Percentiles rank a stretch among this genome's conserved stretches.
Evolutionary conservation across 495 filamentous ascomycete species (phyloP).

Genomic region (Neurospora tetraspora): DNA sequence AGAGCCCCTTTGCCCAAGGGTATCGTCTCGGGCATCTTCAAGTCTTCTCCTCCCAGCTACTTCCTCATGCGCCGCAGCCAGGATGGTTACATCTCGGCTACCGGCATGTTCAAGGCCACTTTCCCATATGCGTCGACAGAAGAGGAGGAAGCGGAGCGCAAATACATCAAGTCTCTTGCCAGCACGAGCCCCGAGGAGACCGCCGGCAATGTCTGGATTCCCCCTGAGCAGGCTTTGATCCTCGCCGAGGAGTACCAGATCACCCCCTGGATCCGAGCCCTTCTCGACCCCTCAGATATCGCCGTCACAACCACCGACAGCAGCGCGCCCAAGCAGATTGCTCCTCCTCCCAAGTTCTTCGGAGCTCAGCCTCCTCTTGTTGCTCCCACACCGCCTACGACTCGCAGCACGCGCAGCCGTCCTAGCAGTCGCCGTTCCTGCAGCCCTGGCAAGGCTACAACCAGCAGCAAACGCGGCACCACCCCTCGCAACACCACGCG

Average conservation of each 20-base stretch:
- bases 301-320: constrained; percentile 29
- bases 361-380: constrained; percentile 28
- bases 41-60: constrained; percentile 75
- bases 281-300: constrained; percentile 71
- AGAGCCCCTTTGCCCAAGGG: constrained; percentile 83
- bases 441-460: constrained; percentile 42
- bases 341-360: constrained; percentile 56
- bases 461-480: constrained; percentile 36
- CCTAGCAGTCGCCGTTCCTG: constrained; percentile 45
- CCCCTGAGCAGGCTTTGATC: constrained; percentile 68
- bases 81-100: constrained; percentile 90
- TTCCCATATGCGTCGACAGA: constrained; percentile 82
- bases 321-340: constrained; percentile 54
- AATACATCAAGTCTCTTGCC: constrained; percentile 68
- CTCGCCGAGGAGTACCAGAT: constrained; percentile 76
- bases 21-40: constrained; percentile 86
- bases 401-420: constrained; percentile 36
- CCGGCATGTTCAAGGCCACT: constrained; percentile 98
- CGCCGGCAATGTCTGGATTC: constrained; percentile 94
- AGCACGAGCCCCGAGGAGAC: constrained; percentile 83
- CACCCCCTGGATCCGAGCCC: constrained; percentile 75
- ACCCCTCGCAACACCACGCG: constrained; percentile 58
- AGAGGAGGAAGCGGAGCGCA: constrained; percentile 81
- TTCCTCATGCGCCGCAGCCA: constrained; percentile 95
- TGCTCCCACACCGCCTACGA: constrained; percentile 32